phyloP scores from a whole-genome alignment of 176 grass and related monocot species.

The Metroxylon sagu region DNA sequence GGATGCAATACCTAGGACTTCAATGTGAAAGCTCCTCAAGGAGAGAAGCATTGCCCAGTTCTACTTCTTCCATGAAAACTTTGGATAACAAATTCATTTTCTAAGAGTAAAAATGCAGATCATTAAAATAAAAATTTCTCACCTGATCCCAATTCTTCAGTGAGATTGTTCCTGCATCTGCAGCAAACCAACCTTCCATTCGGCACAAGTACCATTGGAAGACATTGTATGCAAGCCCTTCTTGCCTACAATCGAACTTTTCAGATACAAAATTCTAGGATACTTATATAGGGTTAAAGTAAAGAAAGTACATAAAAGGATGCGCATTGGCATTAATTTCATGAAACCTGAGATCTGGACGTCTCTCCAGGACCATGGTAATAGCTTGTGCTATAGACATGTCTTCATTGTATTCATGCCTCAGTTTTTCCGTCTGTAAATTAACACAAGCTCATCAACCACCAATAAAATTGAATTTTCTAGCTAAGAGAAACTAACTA shows the following conservation, averaged over 20 bases:
- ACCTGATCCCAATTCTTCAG: constrained; percentile 89
- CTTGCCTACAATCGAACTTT: constrained; percentile 39
- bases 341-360: constrained; percentile 65
- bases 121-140: not conserved
- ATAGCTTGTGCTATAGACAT: constrained; percentile 93
- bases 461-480: constrained; percentile 3
- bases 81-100: no score
- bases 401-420: constrained; percentile 55
- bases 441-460: constrained; percentile 4
- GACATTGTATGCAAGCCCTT: constrained; percentile 84
- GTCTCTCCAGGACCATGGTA: constrained; percentile 59
- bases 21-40: no score
- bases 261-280: no score
- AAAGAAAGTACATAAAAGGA: not conserved
- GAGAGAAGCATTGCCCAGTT: no score
- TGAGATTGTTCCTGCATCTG: constrained; percentile 82
- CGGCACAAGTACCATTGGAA: constrained; percentile 96
- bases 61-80: no score
- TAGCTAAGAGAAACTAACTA: not conserved
- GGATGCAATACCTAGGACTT: no score
- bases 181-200: constrained; percentile 99
- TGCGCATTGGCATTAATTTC: not conserved
- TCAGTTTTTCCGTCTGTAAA: constrained; percentile 70
- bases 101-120: no score
- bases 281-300: not conserved